Evolutionary conservation across 768 basidiomycete species (phyloP).

Genomic region (Pulveroboletus sp.): DNA sequence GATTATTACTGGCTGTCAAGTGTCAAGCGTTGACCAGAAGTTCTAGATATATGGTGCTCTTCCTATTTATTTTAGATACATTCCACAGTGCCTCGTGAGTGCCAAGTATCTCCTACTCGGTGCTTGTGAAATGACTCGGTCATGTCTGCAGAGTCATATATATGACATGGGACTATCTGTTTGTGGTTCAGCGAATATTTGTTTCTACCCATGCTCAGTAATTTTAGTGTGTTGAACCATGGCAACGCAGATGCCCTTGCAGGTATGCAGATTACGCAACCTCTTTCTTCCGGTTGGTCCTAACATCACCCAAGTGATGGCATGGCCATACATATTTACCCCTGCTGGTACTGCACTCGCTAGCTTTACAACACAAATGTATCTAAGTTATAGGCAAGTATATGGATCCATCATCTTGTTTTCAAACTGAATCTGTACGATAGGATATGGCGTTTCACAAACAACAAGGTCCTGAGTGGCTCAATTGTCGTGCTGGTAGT

Average conservation of each 20-base stretch:
- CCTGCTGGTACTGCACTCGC: conserved; percentile 45
- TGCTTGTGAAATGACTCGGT: neutral
- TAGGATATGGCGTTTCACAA: conserved; percentile 11
- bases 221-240: conserved; percentile 9
- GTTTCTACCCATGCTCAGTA: neutral
- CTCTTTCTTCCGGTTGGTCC: neutral
- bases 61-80: conserved; percentile 12
- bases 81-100: conserved; percentile 17
- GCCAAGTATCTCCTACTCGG: neutral
- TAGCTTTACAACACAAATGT: conserved; percentile 45
- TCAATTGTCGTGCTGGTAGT: conserved; percentile 37
- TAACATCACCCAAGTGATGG: conserved; percentile 28
- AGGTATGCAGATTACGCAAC: neutral
- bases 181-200: neutral
- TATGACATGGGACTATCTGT: conserved; percentile 12
- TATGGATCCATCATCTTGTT: neutral
- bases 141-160: conserved; percentile 7
- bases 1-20: neutral
- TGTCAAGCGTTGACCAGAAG: neutral
- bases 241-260: conserved; percentile 7
- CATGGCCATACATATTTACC: conserved; percentile 50
- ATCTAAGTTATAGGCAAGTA: conserved; percentile 43
- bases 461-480: conserved; percentile 21
- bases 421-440: neutral
- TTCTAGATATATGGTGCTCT: conserved; percentile 9